A percentile compares a stretch with the other conserved stretches of the same genome.
Evolutionary conservation across 805 yeast species (phyloP).

Genomic region (Yamadazyma endophytica): DNA sequence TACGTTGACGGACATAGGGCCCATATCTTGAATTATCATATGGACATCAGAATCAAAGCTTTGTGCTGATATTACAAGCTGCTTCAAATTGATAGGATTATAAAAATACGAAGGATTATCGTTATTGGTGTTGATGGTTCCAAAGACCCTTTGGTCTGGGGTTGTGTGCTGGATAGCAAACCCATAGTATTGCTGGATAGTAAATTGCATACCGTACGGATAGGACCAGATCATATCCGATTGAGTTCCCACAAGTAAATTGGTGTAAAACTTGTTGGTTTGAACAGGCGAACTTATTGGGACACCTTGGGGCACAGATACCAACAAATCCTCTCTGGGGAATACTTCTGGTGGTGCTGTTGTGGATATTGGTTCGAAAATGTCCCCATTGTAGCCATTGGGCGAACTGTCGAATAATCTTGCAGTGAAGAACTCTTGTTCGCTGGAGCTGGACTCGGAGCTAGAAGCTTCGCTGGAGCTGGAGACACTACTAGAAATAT

Average conservation of each 20-base stretch:
- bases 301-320: slow-evolving; percentile 46
- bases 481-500: neutral
- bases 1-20: slow-evolving; percentile 13
- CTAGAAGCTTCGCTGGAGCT: neutral
- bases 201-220: slow-evolving; percentile 64
- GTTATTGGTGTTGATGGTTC: slow-evolving; percentile 44
- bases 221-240: slow-evolving; percentile 52
- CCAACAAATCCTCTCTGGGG: slow-evolving; percentile 39
- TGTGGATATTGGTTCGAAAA: slow-evolving; percentile 46
- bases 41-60: slow-evolving; percentile 3
- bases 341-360: slow-evolving; percentile 33
- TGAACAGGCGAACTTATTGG: slow-evolving; percentile 46
- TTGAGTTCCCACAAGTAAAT: slow-evolving; percentile 54
- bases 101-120: slow-evolving; percentile 44
- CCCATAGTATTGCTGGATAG: slow-evolving; percentile 43
- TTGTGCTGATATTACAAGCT: slow-evolving; percentile 50
- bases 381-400: slow-evolving; percentile 26
- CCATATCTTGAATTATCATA: slow-evolving; percentile 6
- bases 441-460: neutral
- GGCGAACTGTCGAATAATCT: slow-evolving; percentile 3
- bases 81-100: slow-evolving; percentile 53
- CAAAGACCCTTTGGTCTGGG: slow-evolving; percentile 37
- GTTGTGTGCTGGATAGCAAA: slow-evolving; percentile 57
- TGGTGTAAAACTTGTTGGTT: slow-evolving; percentile 75
- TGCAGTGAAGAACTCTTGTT: neutral